Percentiles rank a stretch among this genome's conserved stretches.
These are phyloP conservation scores for Leishmania gerbilli DNA, from an alignment of 208 protist species.

Conservation along the genomic window DNA sequence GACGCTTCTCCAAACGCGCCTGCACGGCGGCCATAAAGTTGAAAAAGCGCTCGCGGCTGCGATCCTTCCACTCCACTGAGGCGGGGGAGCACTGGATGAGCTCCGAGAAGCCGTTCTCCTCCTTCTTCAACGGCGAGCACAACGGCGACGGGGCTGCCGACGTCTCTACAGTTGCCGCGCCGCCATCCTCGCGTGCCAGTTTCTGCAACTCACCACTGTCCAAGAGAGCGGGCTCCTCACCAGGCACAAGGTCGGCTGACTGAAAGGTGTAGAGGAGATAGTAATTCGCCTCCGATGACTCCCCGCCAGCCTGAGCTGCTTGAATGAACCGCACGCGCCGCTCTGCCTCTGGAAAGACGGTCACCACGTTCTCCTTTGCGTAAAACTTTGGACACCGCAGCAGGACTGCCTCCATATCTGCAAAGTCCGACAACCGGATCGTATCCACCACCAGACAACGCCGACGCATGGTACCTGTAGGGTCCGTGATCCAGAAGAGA, in stretches of 20 bases:
- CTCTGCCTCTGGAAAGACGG: slow-evolving; percentile 38
- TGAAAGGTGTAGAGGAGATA: slow-evolving; percentile 57
- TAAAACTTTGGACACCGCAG: slow-evolving; percentile 41
- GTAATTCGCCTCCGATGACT: slow-evolving; percentile 2
- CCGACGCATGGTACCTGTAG: slow-evolving; percentile 12
- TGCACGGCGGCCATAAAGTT: slow-evolving; percentile 32
- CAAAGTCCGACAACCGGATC: slow-evolving; percentile 1
- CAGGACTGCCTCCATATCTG: slow-evolving; percentile 41
- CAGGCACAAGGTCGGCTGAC: slow-evolving; percentile 21
- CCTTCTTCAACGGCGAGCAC: not conserved
- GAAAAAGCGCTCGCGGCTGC: slow-evolving; percentile 49
- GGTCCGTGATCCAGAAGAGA: not conserved
- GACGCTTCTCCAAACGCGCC: slow-evolving; percentile 2
- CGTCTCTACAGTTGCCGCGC: not conserved
- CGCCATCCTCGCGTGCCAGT: slow-evolving; percentile 26
- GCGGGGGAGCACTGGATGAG: slow-evolving; percentile 36
- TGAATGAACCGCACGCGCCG: not conserved
- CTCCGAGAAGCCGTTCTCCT: slow-evolving; percentile 28
- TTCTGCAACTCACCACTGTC: slow-evolving; percentile 16
- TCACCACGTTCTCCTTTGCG: slow-evolving; percentile 39
- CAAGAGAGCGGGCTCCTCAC: not conserved
- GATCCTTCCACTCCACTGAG: slow-evolving; percentile 50
- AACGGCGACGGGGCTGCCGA: not conserved
- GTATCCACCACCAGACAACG: slow-evolving; percentile 18
- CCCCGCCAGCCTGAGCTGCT: not conserved